phyloP scores from a whole-genome alignment of 1,284 basidiomycete species.

The Trametes polyzona region DNA sequence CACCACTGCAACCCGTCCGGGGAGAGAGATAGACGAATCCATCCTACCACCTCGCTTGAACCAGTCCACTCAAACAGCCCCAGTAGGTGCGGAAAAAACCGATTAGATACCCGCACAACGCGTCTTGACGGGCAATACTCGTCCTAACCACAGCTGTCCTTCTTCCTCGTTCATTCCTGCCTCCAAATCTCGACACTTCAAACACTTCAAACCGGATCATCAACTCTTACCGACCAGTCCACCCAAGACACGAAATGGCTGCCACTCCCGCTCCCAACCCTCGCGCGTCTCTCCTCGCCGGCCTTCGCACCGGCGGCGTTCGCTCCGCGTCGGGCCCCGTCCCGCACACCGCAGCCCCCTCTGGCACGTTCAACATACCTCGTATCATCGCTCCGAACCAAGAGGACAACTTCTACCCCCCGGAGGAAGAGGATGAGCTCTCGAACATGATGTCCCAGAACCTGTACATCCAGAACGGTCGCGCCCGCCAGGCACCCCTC shows the following conservation, averaged over 20 bases:
- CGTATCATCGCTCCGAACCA: slow-evolving; percentile 48
- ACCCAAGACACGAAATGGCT: slow-evolving; percentile 47
- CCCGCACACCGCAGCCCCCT: slow-evolving; percentile 72
- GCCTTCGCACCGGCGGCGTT: slow-evolving; percentile 84
- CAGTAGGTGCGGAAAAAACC: slow-evolving; percentile 21
- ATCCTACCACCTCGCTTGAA: slow-evolving; percentile 24
- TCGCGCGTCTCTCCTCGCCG: slow-evolving; percentile 81
- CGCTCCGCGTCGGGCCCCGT: slow-evolving; percentile 64
- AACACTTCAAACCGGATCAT: slow-evolving; percentile 26
- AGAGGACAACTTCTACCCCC: slow-evolving; percentile 45
- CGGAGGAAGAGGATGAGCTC: slow-evolving; percentile 64
- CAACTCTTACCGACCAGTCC: slow-evolving; percentile 12
- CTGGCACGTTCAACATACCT: slow-evolving; percentile 62
- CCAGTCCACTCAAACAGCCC: slow-evolving; percentile 18
- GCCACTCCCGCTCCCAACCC: slow-evolving; percentile 59
- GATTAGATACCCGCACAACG: neutral
- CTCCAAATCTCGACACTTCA: slow-evolving; percentile 20
- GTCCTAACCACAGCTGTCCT: slow-evolving; percentile 26
- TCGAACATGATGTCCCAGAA: slow-evolving; percentile 55
- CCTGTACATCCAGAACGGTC: slow-evolving; percentile 42
- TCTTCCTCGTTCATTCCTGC: slow-evolving; percentile 26
- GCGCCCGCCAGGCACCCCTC: slow-evolving; percentile 55
- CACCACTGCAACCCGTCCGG: slow-evolving; percentile 27
- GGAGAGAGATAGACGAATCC: slow-evolving; percentile 38
- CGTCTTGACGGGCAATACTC: slow-evolving; percentile 3